Conservation (phyloP, 2,329 filamentous ascomycete species). For the Stromatinia cepivora region DNA sequence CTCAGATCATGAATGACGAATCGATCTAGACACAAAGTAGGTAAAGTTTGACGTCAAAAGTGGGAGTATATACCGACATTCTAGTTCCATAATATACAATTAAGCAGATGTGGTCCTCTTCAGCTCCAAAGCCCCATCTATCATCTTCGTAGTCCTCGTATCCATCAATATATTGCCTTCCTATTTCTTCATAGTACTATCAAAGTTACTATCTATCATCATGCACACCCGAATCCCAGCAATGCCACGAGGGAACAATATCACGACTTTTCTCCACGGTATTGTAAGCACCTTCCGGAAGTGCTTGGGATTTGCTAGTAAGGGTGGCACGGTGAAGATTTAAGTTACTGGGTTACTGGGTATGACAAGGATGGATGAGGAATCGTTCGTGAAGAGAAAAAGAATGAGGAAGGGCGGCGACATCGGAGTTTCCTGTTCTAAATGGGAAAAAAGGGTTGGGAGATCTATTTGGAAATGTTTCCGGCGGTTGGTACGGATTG, state of each 20-base stretch:
- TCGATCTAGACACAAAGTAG: neutral
- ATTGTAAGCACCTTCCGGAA: conserved; percentile 10
- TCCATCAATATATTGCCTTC: neutral
- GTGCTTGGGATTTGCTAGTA: neutral
- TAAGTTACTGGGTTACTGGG: neutral
- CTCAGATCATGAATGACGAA: neutral
- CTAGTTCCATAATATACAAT: neutral
- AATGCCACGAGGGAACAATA: conserved; percentile 4
- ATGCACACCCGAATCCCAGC: neutral
- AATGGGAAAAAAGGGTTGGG: neutral
- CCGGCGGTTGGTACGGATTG: neutral
- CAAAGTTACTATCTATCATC: neutral
- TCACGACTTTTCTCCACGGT: conserved; percentile 10
- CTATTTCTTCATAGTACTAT: conserved; percentile 11
- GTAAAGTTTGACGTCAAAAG: neutral
- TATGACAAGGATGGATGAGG: neutral
- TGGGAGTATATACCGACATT: neutral
- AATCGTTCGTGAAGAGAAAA: neutral
- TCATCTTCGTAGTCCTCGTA: neutral
- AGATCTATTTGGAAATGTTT: neutral
- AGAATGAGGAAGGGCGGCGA: conserved; percentile 8
- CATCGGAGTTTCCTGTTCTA: conserved; percentile 8
- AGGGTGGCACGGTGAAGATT: conserved; percentile 9
- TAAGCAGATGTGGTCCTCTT: too few relatives aligned
- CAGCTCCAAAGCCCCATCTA: too few relatives aligned